Evolutionary conservation across 768 basidiomycete genomes (phyloP).

Genomic region (Vararia minispora): DNA sequence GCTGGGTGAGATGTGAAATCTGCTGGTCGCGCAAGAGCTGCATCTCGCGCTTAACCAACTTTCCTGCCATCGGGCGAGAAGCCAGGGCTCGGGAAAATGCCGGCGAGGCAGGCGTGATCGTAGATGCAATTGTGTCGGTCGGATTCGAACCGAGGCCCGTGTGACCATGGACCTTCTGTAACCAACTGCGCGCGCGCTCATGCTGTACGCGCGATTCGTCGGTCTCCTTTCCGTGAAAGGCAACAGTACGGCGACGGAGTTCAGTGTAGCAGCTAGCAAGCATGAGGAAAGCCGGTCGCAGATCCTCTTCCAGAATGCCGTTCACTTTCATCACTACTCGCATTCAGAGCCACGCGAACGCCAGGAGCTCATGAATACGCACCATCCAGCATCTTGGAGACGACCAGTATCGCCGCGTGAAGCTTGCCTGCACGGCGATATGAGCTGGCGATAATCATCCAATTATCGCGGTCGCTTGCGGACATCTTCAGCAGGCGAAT

Average conservation of each 20-base stretch:
- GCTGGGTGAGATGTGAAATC: conserved; percentile 16
- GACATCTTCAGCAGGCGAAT: conserved; percentile 35
- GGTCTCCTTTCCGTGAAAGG: conserved; percentile 12
- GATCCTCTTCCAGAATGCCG: conserved; percentile 24
- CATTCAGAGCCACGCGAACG: not conserved
- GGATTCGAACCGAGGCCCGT: conserved; percentile 3
- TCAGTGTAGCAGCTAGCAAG: conserved; percentile 45
- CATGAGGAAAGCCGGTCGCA: conserved; percentile 41
- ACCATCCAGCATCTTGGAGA: conserved; percentile 40
- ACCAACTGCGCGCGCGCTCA: conserved; percentile 29
- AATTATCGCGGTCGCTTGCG: conserved; percentile 36
- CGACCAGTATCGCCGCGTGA: conserved; percentile 31
- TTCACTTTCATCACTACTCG: conserved; percentile 29
- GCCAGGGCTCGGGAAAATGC: not conserved
- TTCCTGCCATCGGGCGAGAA: conserved; percentile 4
- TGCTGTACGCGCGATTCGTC: conserved; percentile 26
- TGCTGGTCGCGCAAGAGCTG: conserved; percentile 27
- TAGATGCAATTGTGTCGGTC: not conserved
- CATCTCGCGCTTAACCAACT: conserved; percentile 26
- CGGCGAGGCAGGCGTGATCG: conserved; percentile 1
- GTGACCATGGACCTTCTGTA: conserved; percentile 38
- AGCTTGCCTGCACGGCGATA: conserved; percentile 41
- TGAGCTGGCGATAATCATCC: conserved; percentile 43
- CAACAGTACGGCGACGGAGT: conserved; percentile 25
- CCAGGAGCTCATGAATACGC: conserved; percentile 1